These are phyloP conservation scores for Cerioporus squamosus DNA, from an alignment of 1,284 basidiomycete species.

Conservation along the genomic window DNA sequence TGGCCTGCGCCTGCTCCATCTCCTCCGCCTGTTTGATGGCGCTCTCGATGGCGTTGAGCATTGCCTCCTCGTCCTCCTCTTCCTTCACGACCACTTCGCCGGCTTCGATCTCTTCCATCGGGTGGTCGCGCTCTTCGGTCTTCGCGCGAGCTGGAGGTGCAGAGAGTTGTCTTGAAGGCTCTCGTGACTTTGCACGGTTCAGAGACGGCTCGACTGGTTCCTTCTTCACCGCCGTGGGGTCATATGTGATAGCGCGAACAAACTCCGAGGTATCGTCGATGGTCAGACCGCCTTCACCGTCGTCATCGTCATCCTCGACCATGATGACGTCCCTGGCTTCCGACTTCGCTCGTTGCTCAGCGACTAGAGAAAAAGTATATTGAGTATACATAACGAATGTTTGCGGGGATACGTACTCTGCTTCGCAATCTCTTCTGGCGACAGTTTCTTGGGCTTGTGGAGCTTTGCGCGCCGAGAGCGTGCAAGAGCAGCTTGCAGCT, in stretches of 20 bases:
- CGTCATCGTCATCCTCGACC: slow-evolving; percentile 62
- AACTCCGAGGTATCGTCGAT: slow-evolving; percentile 99
- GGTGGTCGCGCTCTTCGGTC: slow-evolving; percentile 48
- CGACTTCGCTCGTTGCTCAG: slow-evolving; percentile 61
- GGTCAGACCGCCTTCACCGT: slow-evolving; percentile 66
- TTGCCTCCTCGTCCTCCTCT: slow-evolving; percentile 71
- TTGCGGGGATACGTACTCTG: slow-evolving; percentile 60
- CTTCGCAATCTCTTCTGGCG: slow-evolving; percentile 85
- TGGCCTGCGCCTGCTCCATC: slow-evolving; percentile 46
- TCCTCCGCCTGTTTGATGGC: slow-evolving; percentile 64
- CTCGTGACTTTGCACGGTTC: slow-evolving; percentile 39
- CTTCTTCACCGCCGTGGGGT: slow-evolving; percentile 54
- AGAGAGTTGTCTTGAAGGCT: slow-evolving; percentile 43
- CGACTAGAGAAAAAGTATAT: slow-evolving; percentile 49
- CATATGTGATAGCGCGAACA: slow-evolving; percentile 84
- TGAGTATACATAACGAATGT: not conserved
- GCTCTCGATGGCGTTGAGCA: slow-evolving; percentile 74
- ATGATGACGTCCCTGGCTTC: slow-evolving; percentile 55
- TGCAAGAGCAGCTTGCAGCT: slow-evolving; percentile 92
- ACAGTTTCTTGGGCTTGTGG: slow-evolving; percentile 77
- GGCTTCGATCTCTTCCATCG: slow-evolving; percentile 71
- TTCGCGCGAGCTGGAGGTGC: slow-evolving; percentile 3
- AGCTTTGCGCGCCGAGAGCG: slow-evolving; percentile 84
- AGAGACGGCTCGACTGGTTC: slow-evolving; percentile 41
- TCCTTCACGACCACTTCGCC: slow-evolving; percentile 80